Percentiles rank a stretch among this genome's conserved stretches.
Conservation (phyloP, 371 early-diverging fungal genomes). For the Mucor irregularis region DNA sequence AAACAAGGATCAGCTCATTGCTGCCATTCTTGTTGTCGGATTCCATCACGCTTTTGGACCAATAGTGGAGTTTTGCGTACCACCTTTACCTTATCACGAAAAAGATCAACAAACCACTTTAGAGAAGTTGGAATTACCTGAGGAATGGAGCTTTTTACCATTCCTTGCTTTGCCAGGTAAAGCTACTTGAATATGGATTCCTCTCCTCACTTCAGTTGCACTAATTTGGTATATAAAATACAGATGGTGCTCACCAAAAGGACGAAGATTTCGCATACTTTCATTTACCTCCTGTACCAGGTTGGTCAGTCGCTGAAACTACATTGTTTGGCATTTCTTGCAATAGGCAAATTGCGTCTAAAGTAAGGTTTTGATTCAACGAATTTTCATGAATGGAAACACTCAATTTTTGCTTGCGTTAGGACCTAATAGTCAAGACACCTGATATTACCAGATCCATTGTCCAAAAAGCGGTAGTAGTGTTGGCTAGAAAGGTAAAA, state of each 20-base stretch:
- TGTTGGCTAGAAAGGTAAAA: slow-evolving; percentile 67
- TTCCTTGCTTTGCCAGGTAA: slow-evolving; percentile 72
- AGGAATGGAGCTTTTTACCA: slow-evolving; percentile 78
- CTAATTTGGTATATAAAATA: not conserved
- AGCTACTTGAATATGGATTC: not conserved
- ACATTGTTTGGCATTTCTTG: slow-evolving; percentile 86
- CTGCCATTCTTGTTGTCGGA: slow-evolving; percentile 50
- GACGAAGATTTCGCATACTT: slow-evolving; percentile 87
- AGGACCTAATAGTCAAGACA: slow-evolving; percentile 69
- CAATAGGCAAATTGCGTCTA: slow-evolving; percentile 76
- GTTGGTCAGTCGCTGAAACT: slow-evolving; percentile 62
- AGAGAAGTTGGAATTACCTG: slow-evolving; percentile 66
- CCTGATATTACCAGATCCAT: slow-evolving; percentile 79
- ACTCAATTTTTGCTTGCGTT: not conserved
- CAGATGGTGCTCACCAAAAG: slow-evolving; percentile 83
- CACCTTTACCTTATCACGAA: slow-evolving; percentile 63
- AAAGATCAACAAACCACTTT: slow-evolving; percentile 27
- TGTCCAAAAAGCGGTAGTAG: slow-evolving; percentile 84
- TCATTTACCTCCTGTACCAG: slow-evolving; percentile 77
- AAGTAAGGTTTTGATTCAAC: slow-evolving; percentile 27
- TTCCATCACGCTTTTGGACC: slow-evolving; percentile 69
- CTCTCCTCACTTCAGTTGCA: slow-evolving; percentile 1
- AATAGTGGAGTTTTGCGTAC: slow-evolving; percentile 72
- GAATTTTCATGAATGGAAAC: not conserved
- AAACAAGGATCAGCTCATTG: slow-evolving; percentile 42